Evolutionary conservation across 108 stramenopile genomes (phyloP), one percentile per base, ranked within the genome.

Genomic region (Cyclotella cryptica): DNA sequence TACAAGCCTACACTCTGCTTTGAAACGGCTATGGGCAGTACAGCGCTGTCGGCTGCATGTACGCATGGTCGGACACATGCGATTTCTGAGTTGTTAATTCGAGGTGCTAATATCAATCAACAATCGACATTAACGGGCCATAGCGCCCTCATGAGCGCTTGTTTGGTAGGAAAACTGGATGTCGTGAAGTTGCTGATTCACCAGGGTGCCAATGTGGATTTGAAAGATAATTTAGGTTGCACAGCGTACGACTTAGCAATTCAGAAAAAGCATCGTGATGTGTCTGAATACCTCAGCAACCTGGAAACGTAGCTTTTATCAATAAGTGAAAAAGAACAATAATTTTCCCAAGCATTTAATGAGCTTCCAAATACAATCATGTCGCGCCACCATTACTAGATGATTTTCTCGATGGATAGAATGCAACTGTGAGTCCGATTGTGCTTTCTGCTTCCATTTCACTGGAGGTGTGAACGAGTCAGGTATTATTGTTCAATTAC

Each of bases 41-140:
- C 84, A 24, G 80, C 84, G 7, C 27, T 85, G 54, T 30, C 71
- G 21, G 69, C 77, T 40, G 80, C 80, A 47, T 66, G 64, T 26
- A 43, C 22, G 30, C 43, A 72, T 52, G 71, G 78, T 5, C 54
- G 66, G 29, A 18, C 66, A 7, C 52, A 75, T 28, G 68, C 73
- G 17, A 42, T 84, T 21, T 27, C 45, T 12, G 82, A 73, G 15
- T 72, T 86, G 54, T 21, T 86, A 14, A 44, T 71, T 9, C 55
- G 82, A 46, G 86, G 86, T 28, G 81, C 78, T 15, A 51, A 84
- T 41, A 52, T 80, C 14, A 52, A 83, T 60, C 58, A 49, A 43
- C 35, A 45, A 14, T 65, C 70, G 9, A 5, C 12, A 7, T 67
- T 43, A 43, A 57, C 59, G 29, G 80, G 80, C 29, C 47, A 52